Conservation (phyloP, 2,329 filamentous ascomycete genomes). For the Neofusicoccum ribis region DNA sequence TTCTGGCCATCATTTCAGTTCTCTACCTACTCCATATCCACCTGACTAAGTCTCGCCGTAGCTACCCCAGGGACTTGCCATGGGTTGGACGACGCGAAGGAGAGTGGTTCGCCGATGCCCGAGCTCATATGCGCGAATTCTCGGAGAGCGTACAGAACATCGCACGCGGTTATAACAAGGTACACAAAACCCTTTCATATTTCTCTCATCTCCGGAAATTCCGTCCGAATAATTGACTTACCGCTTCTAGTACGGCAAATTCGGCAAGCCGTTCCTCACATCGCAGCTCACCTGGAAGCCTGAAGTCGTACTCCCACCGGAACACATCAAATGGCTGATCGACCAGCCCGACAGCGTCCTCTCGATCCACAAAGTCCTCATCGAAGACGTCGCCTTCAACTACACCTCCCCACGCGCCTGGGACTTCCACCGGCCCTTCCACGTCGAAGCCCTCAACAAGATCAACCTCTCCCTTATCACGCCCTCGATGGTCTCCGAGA, state of each 20-base stretch:
- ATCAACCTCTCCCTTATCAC: constrained; percentile 12
- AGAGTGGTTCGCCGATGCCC: not conserved
- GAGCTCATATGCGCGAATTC: not conserved
- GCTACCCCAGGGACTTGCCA: not conserved
- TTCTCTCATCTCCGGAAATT: not conserved
- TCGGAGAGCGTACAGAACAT: not conserved
- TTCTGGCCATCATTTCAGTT: too few species aligned
- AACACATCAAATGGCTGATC: constrained; percentile 6
- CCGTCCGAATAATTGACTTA: not conserved
- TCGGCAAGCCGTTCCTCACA: not conserved
- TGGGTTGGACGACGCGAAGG: not conserved
- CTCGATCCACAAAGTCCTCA: constrained; percentile 14
- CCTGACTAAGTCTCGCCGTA: not conserved
- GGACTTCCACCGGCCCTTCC: constrained; percentile 13
- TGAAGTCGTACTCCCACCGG: constrained; percentile 6
- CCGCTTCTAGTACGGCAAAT: not conserved
- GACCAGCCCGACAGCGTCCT: constrained; percentile 14
- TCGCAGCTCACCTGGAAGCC: not conserved
- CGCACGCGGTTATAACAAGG: not conserved
- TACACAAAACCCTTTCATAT: not conserved
- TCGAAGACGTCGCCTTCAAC: constrained; percentile 6
- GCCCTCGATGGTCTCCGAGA: not conserved
- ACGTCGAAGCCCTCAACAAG: constrained; percentile 18
- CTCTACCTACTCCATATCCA: not conserved
- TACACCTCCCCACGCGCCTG: constrained; percentile 6